These are phyloP conservation scores for Lolium rigidum DNA, from an alignment of 176 grass and related monocot genomes.

Conservation along the genomic window DNA sequence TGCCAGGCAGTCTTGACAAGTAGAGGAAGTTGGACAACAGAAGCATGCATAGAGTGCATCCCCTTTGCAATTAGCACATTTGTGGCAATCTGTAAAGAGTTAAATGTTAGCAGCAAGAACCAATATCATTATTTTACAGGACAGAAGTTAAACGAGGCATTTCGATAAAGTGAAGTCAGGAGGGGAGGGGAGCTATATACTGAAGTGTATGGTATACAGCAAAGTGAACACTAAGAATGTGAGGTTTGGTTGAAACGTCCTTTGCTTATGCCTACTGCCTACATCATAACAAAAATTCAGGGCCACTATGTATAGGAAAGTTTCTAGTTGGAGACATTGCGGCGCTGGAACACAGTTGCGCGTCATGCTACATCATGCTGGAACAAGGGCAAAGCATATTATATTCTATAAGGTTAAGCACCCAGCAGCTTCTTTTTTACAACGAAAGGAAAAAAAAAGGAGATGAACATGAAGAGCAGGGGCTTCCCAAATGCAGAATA, in stretches of 20 bases:
- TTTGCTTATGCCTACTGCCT: slow-evolving; percentile 21
- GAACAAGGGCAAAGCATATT: no score
- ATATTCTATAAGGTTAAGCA: neutral
- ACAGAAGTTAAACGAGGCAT: slow-evolving; percentile 32
- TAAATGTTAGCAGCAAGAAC: slow-evolving; percentile 34
- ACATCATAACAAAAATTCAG: neutral
- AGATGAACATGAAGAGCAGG: neutral
- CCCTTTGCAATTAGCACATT: slow-evolving; percentile 64
- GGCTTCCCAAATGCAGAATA: neutral
- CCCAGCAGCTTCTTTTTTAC: neutral
- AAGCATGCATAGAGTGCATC: slow-evolving; percentile 64
- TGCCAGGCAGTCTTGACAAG: slow-evolving; percentile 65
- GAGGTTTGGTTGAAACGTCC: neutral
- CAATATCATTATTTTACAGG: slow-evolving; percentile 27
- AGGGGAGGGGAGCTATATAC: neutral
- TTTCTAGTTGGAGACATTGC: slow-evolving; percentile 7
- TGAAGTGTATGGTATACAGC: neutral
- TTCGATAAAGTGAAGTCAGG: slow-evolving; percentile 6
- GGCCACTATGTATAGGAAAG: neutral
- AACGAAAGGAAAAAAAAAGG: neutral
- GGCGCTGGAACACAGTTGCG: neutral
- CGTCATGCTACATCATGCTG: slow-evolving; percentile 5
- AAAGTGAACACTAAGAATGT: neutral
- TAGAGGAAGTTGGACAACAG: slow-evolving; percentile 70
- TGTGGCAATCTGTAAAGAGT: slow-evolving; percentile 70